Base-by-base conservation (phyloP, 179 eudicot genomes). In the Silene noctiflora region DNA sequence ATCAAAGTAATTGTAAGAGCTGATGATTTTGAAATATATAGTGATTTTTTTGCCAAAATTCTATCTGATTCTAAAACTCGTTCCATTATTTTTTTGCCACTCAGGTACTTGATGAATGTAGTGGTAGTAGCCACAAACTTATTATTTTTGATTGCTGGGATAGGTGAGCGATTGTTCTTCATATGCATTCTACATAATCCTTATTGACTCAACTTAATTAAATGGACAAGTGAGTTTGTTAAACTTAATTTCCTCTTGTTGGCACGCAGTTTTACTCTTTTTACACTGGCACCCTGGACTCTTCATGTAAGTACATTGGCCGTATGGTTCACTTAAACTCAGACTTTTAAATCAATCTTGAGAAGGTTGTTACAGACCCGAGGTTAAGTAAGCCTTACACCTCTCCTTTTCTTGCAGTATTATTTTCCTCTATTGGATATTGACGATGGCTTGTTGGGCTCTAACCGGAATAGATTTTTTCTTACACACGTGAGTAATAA, bases 401-500 rank as follows among this genome's bases (percentile, higher is more conserved):
- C 12, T 42, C 20, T 68, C 4, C 29, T 51, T 70, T 16, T 58
- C 31, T 27, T 76, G 74, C 90, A 92, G 97, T 27, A 56, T 89
- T 17, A 85, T 87, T 5, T 79, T 90, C 67, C 51, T 83, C 39
- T 90, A 88, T 81, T 92, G 97, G 96, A 86, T 88, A 78, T 78
- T 87, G 60, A 79, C 96, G 48, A 81, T 83, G 60, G 77, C 90
- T 3, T 86, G 87, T 62, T 92, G 97, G 97, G 70, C 82, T 73
- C 70, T 92, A 14, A 87, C 97, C 0, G 97, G 97, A 66, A 66
- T 88, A 6, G 90, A 92, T 83, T 91, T 83, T 86, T 89, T 89
- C 77, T 67, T 87, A 66, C 87, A 90, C 77, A 90, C 74, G 97
- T 92, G 74, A 85, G 95, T 27, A 27, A 27, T 10, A 51, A 51